phyloP scores from a whole-genome alignment of 1,284 basidiomycete species.

The Phellinidium pouzarii region DNA sequence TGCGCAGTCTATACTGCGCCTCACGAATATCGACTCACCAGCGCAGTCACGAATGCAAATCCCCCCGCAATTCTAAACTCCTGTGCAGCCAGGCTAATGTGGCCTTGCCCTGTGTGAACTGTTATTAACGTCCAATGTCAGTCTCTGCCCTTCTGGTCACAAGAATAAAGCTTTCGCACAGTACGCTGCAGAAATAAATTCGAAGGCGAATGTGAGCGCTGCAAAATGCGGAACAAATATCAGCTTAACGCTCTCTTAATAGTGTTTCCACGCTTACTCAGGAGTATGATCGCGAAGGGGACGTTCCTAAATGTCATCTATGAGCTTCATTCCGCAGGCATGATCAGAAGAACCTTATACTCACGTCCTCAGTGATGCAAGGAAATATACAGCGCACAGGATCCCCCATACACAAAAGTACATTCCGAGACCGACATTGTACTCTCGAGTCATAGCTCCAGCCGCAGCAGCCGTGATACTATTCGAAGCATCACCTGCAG shows the following conservation, averaged over 20 bases:
- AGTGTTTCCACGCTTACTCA: constrained; percentile 13
- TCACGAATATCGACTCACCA: constrained; percentile 14
- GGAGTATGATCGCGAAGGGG: constrained; percentile 20
- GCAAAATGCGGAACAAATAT: not conserved
- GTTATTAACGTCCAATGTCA: not conserved
- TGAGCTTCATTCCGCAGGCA: not conserved
- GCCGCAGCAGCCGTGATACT: constrained; percentile 20
- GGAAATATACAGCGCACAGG: constrained; percentile 19
- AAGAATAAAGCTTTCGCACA: constrained; percentile 16
- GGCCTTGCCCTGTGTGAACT: constrained; percentile 20
- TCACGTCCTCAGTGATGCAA: constrained; percentile 21
- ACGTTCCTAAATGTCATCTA: constrained; percentile 17
- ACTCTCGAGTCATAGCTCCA: constrained; percentile 18
- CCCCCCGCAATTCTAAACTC: constrained; percentile 20
- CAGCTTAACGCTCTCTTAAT: not conserved
- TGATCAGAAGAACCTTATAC: constrained; percentile 2
- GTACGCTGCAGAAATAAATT: constrained; percentile 21
- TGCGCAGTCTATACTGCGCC: not conserved
- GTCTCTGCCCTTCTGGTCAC: not conserved
- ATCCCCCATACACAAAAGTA: constrained; percentile 22
- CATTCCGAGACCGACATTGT: constrained; percentile 21
- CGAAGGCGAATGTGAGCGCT: constrained; percentile 20
- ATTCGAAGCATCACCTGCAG: constrained; percentile 18
- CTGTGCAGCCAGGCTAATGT: constrained; percentile 16
- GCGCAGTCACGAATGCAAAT: constrained; percentile 19